phyloP scores from a whole-genome alignment of 1,284 basidiomycete genomes.

The Pisolithus thermaeus region DNA sequence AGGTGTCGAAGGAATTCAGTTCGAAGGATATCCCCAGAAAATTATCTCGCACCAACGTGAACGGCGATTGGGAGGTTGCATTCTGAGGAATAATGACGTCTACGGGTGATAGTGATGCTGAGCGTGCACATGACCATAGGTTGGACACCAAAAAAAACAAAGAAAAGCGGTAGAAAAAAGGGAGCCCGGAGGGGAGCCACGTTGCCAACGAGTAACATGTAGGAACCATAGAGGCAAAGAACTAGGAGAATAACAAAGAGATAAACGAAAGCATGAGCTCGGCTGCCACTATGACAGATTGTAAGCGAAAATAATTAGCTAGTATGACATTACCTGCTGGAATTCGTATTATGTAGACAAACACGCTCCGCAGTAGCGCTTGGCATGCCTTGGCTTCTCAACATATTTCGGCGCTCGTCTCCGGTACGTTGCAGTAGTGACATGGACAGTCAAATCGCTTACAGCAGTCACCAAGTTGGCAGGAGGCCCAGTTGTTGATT shows the following conservation, averaged over 20 bases:
- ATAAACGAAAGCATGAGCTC: background rate
- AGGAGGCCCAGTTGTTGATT: no score
- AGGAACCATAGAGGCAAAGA: background rate
- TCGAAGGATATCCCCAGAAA: slow-evolving; percentile 39
- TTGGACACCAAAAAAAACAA: background rate
- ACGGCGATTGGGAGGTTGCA: slow-evolving; percentile 15
- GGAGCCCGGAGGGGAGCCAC: background rate
- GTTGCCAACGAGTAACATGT: background rate
- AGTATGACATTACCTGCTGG: no score
- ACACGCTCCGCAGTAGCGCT: no score
- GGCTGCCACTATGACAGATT: no score
- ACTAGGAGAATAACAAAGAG: background rate
- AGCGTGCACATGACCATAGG: background rate
- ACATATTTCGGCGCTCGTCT: no score
- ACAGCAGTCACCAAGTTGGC: no score
- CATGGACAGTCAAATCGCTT: no score
- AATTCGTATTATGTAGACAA: no score
- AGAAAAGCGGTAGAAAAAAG: background rate
- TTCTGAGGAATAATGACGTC: slow-evolving; percentile 25
- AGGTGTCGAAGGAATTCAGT: slow-evolving; percentile 33
- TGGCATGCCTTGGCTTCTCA: no score
- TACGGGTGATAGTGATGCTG: slow-evolving; percentile 5
- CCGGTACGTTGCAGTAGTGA: no score
- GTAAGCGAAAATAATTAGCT: no score
- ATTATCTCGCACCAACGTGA: slow-evolving; percentile 32